phyloP scores from a whole-genome alignment of 169 alveolate genomes.

The Neospora caninum region DNA sequence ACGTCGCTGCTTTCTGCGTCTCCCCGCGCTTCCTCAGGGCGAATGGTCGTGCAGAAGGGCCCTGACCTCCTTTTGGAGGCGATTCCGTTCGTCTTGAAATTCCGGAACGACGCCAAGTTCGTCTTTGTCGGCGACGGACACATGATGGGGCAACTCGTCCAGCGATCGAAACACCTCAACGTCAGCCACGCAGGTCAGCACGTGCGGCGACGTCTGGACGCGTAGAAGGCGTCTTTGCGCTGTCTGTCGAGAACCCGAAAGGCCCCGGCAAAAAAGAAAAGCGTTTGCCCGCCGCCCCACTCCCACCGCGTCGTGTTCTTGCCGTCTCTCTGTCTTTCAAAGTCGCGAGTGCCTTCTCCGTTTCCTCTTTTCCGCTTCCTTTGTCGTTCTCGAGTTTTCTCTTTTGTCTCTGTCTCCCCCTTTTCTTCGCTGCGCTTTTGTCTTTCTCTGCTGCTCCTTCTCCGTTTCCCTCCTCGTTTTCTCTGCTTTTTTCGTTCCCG shows the following conservation, averaged over 20 bases:
- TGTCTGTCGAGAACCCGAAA: neutral
- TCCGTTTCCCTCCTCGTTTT: no score
- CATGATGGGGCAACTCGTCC: conserved; percentile 76
- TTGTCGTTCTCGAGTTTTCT: neutral
- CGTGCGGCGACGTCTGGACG: neutral
- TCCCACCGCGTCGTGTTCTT: no score
- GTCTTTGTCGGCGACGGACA: conserved; percentile 85
- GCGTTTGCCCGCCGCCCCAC: no score
- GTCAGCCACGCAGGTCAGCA: conserved; percentile 60
- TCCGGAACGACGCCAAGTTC: conserved; percentile 79
- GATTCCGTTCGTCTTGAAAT: conserved; percentile 69
- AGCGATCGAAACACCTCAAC: conserved; percentile 77
- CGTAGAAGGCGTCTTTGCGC: neutral
- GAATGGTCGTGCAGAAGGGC: conserved; percentile 83
- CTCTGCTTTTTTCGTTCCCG: conserved; percentile 15
- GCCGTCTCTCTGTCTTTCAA: no score
- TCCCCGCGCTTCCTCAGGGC: conserved; percentile 45
- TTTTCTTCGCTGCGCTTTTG: no score
- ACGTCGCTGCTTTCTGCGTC: no score
- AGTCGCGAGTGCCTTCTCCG: no score
- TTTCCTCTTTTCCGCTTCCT: neutral
- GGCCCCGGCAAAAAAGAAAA: no score
- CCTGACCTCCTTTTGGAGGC: conserved; percentile 80
- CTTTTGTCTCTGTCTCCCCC: no score
- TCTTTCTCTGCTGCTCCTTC: no score